These are phyloP conservation scores for Polygonum maritimum DNA, from an alignment of 148 eudicot species.

Conservation along the genomic window DNA sequence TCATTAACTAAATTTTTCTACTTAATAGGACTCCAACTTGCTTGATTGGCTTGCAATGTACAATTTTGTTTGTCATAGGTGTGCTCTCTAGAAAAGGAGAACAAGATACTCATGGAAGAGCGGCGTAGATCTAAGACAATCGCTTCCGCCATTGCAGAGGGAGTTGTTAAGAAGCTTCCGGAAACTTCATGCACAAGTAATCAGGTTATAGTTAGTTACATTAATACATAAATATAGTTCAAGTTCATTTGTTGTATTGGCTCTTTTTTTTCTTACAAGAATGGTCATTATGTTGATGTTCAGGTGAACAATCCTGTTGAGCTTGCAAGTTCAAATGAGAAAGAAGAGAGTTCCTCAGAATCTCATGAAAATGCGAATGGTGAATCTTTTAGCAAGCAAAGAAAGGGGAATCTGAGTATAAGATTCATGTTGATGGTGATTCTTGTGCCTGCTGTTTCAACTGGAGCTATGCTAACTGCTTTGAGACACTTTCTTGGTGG, in stretches of 20 bases:
- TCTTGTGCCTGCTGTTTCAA: neutral
- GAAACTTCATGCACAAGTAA: slow-evolving; percentile 29
- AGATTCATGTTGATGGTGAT: neutral
- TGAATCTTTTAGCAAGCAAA: neutral
- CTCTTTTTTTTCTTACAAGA: neutral
- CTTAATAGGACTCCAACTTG: too few species aligned
- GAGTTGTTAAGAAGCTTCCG: slow-evolving; percentile 15
- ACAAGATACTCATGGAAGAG: slow-evolving; percentile 48
- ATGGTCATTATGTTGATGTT: neutral
- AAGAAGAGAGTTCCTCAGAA: neutral
- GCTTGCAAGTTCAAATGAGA: neutral
- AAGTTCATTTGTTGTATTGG: neutral
- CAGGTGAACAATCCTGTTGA: neutral
- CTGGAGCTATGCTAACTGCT: neutral
- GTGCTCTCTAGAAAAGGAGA: slow-evolving; percentile 44
- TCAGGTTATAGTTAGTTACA: slow-evolving; percentile 8
- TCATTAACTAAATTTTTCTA: too few species aligned
- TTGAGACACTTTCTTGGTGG: neutral
- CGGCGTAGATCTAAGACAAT: slow-evolving; percentile 24
- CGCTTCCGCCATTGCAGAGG: neutral
- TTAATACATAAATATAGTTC: too few species aligned
- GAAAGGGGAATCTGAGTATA: neutral
- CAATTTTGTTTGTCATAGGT: slow-evolving; percentile 29
- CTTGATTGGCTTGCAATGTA: too few species aligned
- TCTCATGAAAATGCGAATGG: neutral